phyloP scores from a whole-genome alignment of 2,329 filamentous ascomycete genomes.

The Fusarium globosum region DNA sequence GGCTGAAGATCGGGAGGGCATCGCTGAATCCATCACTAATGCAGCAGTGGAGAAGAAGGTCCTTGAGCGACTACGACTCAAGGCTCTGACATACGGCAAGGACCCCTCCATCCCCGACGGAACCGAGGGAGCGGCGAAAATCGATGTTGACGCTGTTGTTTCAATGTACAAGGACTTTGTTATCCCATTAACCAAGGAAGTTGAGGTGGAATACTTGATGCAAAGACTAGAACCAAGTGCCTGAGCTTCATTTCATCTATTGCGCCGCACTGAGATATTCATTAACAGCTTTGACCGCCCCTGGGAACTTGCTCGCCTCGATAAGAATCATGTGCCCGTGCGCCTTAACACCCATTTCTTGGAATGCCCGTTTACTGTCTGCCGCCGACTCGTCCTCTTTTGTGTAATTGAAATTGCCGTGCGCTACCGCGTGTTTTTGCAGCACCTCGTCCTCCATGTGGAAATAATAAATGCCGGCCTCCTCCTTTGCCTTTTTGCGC shows the following conservation, averaged over 20 bases:
- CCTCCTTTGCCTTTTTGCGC: conserved; percentile 73
- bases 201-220: conserved; percentile 98
- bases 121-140: conserved; percentile 75
- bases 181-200: conserved; percentile 96
- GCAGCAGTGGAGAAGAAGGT: conserved; percentile 90
- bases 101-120: conserved; percentile 76
- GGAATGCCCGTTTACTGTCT: conserved; percentile 94
- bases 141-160: conserved; percentile 91
- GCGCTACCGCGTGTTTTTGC: conserved; percentile 77
- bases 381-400: conserved; percentile 84
- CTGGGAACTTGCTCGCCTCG: conserved; percentile 80
- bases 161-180: conserved; percentile 92
- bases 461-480: conserved; percentile 82
- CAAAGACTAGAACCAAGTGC: conserved; percentile 74
- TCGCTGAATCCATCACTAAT: conserved; percentile 92
- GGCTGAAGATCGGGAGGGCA: conserved; percentile 80
- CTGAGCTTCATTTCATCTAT: conserved; percentile 48
- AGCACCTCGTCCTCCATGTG: conserved; percentile 95
- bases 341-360: conserved; percentile 89
- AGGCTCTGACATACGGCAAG: conserved; percentile 92
- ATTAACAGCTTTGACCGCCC: conserved; percentile 78
- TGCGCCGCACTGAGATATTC: conserved; percentile 74
- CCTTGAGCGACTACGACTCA: conserved; percentile 84
- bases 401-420: conserved; percentile 79
- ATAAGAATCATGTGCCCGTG: conserved; percentile 88